Evolutionary conservation across 805 yeast species (phyloP), one percentile per base, ranked within the genome.

Genomic region (Metschnikowia similis): DNA sequence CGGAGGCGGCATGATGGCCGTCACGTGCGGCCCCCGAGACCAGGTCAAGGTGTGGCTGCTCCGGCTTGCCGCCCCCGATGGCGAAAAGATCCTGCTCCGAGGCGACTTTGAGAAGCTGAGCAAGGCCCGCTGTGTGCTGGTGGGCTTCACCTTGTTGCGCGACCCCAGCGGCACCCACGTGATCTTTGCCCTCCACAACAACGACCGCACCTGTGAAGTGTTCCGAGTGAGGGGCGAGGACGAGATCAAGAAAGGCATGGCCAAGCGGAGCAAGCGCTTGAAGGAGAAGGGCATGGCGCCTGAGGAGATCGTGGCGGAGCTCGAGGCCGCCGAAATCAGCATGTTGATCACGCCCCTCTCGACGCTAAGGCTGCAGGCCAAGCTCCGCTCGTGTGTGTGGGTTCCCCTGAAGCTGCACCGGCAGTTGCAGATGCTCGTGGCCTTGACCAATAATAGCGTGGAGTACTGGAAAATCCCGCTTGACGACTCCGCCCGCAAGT

Each of bases 41-140:
- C 95, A 89, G 63, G 77, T 88, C 31, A 89, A 88, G 64, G 75
- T 91, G 8, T 94, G 98, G 98, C 66, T 69, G 27, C 60, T 90
- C n/a, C 82, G 87, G 61, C 64, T 87, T 30, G 61, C 64, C 0
- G 67, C 70, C 32, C 76, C 74, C 5, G 86, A 83, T 48, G 70
- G 73, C 2, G 77, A 77, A 50, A 63, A 89, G 35, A 57, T 69
- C 1, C 38, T 41, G 3, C 87, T 81, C 57, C 68, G 72, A 43
- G 97, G 97, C 1, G 58, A 69, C 3, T 77, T 86, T 58, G 89
- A 85, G 53, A 89, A 89, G 61, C 87, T 81, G 56, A 85, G 92
- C 65, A 86, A 84, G 59, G 78, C 85, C 41, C 77, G 94, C 61
- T 87, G 90, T 52, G 67, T 77, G 9, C 79, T 76, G 31, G 70